Evolutionary conservation across 2,329 filamentous ascomycete genomes (phyloP).

Genomic region (Aspergillus uvarum): DNA sequence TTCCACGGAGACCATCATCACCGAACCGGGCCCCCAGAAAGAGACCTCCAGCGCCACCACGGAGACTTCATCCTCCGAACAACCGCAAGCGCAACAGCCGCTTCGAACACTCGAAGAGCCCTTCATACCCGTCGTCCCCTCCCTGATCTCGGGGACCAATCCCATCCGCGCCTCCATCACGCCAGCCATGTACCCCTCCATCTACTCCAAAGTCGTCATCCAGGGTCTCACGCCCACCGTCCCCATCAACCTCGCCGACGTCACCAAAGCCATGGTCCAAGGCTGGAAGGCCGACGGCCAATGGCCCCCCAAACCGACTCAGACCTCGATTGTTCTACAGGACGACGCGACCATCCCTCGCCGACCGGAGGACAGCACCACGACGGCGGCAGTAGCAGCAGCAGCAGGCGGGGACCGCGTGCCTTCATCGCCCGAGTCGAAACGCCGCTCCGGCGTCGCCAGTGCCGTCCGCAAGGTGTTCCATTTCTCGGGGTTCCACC

Average conservation of each 20-base stretch:
- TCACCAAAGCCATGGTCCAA: conserved; percentile 76
- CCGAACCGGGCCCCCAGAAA: neutral
- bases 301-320: conserved; percentile 71
- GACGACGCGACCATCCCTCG: conserved; percentile 27
- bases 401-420: conserved; percentile 9
- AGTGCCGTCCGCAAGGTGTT: conserved; percentile 44
- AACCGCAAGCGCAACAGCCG: conserved; percentile 7
- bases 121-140: conserved; percentile 70
- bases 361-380: neutral
- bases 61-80: conserved; percentile 7
- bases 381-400: neutral
- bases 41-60: conserved; percentile 7
- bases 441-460: conserved; percentile 37
- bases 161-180: conserved; percentile 75
- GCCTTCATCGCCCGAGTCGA: conserved; percentile 23
- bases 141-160: conserved; percentile 71
- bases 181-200: conserved; percentile 70
- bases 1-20: conserved; percentile 27
- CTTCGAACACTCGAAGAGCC: conserved; percentile 43
- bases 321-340: conserved; percentile 34
- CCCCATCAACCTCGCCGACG: conserved; percentile 81
- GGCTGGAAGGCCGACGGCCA: conserved; percentile 93
- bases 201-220: conserved; percentile 86
- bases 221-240: conserved; percentile 79
- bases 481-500: conserved; percentile 35